Base-by-base conservation (phyloP, 805 yeast species). In the Candida arabinofermentans region DNA sequence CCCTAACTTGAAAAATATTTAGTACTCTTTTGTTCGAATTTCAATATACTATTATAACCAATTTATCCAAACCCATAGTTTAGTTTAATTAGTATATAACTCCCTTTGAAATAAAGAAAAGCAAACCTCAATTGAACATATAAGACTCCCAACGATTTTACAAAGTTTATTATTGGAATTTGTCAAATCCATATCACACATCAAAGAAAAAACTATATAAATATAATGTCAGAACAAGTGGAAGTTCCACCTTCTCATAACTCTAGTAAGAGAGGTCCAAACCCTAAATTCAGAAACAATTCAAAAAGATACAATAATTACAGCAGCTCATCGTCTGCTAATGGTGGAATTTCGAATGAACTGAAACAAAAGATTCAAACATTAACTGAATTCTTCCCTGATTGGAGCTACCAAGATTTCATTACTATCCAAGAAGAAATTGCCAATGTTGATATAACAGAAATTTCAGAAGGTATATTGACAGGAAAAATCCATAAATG, bases 401-500 rank as follows among this genome's bases (percentile, higher is more conserved):
- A 86, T 60, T 93, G 99, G 99, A 76, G 86, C 36, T 71, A 75
- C 41, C 95, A 86, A 23, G 99, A 93, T 61, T 78, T 93, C 59
- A 67, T 72, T 35, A 77, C 83, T 40, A 79, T 88, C 44, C 79
- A 90, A 53, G 71, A 72, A 43, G 98, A 93, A 65, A 77, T 83
- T 49, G 56, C 62, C 53, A 72, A 51, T 33, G 72, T 80, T 48
- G 89, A 85, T 59, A 71, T 89, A 51, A 95, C 84, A 59, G 74
- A 77, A 34, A 86, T 93, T 50, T 83, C 87, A 49, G 90, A 84
- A 58, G 82, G 88, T 63, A 90, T 93, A 65, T 82, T 95, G 43
- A 86, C 88, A 47, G 96, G 96, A 51, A 84, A 85, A 56, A 95
- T 87, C 29, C 75, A 84, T 52, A 87, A 85, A 65, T 91, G 98